Evolutionary conservation across 768 basidiomycete species (phyloP).

Genomic region (Grammothele lineata): DNA sequence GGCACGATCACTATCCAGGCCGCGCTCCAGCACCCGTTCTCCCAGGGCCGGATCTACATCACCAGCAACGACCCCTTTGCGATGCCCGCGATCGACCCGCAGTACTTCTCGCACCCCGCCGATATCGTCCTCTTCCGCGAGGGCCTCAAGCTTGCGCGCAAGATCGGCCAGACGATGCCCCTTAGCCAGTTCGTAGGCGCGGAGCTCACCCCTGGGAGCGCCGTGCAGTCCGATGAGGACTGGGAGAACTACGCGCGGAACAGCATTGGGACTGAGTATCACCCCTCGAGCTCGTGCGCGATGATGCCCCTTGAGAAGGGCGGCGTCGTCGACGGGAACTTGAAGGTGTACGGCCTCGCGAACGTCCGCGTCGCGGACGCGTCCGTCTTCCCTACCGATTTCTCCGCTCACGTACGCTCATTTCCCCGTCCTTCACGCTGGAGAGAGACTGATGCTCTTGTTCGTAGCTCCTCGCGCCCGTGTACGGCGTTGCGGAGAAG

Average conservation of each 20-base stretch:
- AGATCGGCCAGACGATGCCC: slow-evolving; percentile 46
- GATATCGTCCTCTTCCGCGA: slow-evolving; percentile 49
- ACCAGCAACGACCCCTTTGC: slow-evolving; percentile 57
- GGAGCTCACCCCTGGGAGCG: slow-evolving; percentile 44
- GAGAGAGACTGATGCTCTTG: not conserved
- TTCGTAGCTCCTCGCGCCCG: slow-evolving; percentile 20
- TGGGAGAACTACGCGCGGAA: slow-evolving; percentile 48
- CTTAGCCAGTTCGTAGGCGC: slow-evolving; percentile 38
- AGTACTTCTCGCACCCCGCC: slow-evolving; percentile 54
- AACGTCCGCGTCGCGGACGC: slow-evolving; percentile 59
- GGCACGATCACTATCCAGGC: slow-evolving; percentile 52
- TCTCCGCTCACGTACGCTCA: slow-evolving; percentile 39
- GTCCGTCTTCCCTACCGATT: slow-evolving; percentile 50
- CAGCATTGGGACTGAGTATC: slow-evolving; percentile 48
- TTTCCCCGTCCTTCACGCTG: not conserved
- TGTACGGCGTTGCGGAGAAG: slow-evolving; percentile 46
- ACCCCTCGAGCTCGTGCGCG: slow-evolving; percentile 52
- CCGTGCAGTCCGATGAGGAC: slow-evolving; percentile 49
- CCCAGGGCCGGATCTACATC: slow-evolving; percentile 59
- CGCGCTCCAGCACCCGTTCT: slow-evolving; percentile 62
- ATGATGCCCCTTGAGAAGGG: slow-evolving; percentile 50
- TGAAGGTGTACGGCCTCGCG: slow-evolving; percentile 48
- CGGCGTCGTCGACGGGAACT: slow-evolving; percentile 50
- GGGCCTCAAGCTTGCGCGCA: slow-evolving; percentile 58
- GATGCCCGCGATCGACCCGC: slow-evolving; percentile 59